Evolutionary conservation across 2,329 filamentous ascomycete genomes (phyloP), one percentile per base, ranked within the genome.

Genomic region (Diplodia corticola): DNA sequence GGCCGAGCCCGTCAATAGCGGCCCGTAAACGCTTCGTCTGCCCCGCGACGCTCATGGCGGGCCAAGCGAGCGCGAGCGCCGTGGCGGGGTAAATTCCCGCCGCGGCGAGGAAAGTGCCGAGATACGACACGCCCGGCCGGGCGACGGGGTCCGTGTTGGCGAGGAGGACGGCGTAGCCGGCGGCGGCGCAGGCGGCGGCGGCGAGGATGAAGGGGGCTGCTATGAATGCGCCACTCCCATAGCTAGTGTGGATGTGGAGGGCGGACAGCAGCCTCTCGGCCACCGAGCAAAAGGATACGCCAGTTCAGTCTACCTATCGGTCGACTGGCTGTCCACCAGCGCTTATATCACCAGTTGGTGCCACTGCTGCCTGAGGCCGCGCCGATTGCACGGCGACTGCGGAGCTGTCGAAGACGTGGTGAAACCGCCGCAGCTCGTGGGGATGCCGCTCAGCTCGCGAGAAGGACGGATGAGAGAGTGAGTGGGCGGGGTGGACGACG

Each of bases 41-140:
- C 0, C 83, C 84, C 0, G 81, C 80, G 0, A 85, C 72, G 67
- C 86, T 86, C 73, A 85, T 85, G 10, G 79, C 74, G 1, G 85
- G 78, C 83, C 83, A 85, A 2, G 77, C 79, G 17, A 85, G 72
- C 13, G 76, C 74, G 15, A 79, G 71, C 0, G 78, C 77, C 5
- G 78, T 77, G 1, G 74, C 75, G 2, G 77, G 76, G 63, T 80
- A 80, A 54, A 79, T 78, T 9, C 77, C 77, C 10, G 75, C 69
- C 12, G 76, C 77, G 2, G 77, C 77, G 53, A 79, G 72, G 63
- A 79, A 78, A 3, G 73, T 75, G 0, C 77, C 78, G 0, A 73
- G 65, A 63, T 80, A 80, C 4, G 75, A 76, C 2, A 79, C 70
- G 13, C 77, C 78, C 1, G 78, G 78, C n/a, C 69, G 0, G 76